Evolutionary conservation across 2,329 filamentous ascomycete genomes (phyloP).

Genomic region (Fusarium incarnatum): DNA sequence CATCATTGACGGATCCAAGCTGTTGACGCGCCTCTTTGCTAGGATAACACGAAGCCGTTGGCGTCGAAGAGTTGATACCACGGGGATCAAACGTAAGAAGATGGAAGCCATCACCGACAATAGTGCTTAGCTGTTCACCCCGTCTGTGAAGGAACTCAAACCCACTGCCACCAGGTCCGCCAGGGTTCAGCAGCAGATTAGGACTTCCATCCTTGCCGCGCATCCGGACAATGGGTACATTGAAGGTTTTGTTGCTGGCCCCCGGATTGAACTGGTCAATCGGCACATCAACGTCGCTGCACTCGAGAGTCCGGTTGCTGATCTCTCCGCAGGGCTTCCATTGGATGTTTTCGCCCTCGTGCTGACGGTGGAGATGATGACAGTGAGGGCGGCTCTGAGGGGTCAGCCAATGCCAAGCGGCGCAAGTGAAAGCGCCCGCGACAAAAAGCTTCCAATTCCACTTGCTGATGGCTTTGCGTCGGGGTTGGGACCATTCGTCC

Average conservation of each 20-base stretch:
- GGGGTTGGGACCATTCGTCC: neutral
- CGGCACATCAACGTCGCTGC: conserved; percentile 57
- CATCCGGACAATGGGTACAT: conserved; percentile 58
- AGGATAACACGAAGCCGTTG: conserved; percentile 55
- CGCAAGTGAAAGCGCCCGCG: conserved; percentile 9
- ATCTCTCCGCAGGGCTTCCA: conserved; percentile 57
- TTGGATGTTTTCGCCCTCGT: conserved; percentile 23
- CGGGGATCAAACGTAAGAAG: conserved; percentile 61
- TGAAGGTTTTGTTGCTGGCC: conserved; percentile 54
- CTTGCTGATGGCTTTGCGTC: conserved; percentile 4
- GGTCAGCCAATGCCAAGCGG: conserved; percentile 20
- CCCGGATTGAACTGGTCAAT: conserved; percentile 59
- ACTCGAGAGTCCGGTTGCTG: conserved; percentile 55
- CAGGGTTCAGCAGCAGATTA: conserved; percentile 60
- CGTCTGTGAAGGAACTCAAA: conserved; percentile 51
- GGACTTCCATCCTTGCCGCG: conserved; percentile 56
- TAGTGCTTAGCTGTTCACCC: conserved; percentile 52
- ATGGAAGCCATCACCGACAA: conserved; percentile 58
- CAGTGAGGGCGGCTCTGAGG: conserved; percentile 6
- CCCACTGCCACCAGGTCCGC: conserved; percentile 61
- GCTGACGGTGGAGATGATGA: conserved; percentile 3
- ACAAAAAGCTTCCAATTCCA: conserved; percentile 37
- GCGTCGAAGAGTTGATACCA: conserved; percentile 52
- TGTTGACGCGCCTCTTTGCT: conserved; percentile 49
- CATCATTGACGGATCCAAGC: conserved; percentile 40